Base-by-base conservation (phyloP, 2,329 filamentous ascomycete genomes). In the Amauroascus niger region DNA sequence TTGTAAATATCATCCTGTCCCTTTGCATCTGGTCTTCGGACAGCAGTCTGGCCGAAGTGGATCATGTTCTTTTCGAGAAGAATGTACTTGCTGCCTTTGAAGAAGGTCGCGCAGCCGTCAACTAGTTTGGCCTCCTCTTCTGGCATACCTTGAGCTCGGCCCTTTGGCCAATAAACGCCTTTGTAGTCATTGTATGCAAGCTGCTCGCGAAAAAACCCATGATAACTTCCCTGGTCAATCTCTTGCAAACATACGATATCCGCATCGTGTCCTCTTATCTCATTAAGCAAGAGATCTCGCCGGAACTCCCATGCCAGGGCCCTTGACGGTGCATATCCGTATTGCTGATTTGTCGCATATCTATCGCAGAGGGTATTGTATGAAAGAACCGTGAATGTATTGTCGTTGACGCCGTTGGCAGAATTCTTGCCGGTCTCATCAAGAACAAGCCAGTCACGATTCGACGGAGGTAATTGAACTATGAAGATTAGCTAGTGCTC, bases 1-100 rank as follows among this genome's bases (percentile, higher is more conserved):
- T 98, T 98, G 78, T 95, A 97, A 54, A 97, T 91, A 64, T 98
- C 93, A 66, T 95, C 88, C 64, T 95, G 88, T 54, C 90, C 88
- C 73, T 97, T 97, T 82, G 96, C 95, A 67, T 97, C 93, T 2
- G 90, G 88, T 60, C 93, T 79, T 66, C 94, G 93, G 70, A 98
- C 95, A 60, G 91, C 91, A 54, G 88, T 87, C 55, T 88, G 86
- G 35, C 87, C 84, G 67, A 96, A 95, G 69, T 96, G 89, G 64
- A 98, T 85, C 58, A 95, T 75, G 65, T 95, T 87, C 74, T 96
- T 96, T 73, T 97, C 91, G 22, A 98, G 79, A 55, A 95, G 74
- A 56, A 96, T 87, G 71, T 86, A 97, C 74, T 96, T 97, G 78
- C 83, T 90, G 66, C 83, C 84, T 74, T 95, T 97, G 79, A 88